Conservation (phyloP, 2,329 filamentous ascomycete species). For the Hymenoscyphus repandus region DNA sequence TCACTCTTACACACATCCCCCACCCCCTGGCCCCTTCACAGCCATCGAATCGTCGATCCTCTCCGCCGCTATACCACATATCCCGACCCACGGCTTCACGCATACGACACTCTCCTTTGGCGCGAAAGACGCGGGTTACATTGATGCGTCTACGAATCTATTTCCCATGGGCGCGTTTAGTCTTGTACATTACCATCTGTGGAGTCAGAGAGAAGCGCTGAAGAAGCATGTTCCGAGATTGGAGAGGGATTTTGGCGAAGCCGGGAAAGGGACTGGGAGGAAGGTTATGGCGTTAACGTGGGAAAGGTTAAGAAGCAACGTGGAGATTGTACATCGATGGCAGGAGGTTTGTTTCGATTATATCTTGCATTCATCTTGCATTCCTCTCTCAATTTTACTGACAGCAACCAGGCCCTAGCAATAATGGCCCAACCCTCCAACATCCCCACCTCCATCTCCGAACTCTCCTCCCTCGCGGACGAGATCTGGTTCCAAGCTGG, state of each 20-base stretch:
- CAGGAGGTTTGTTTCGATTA: slow-evolving; percentile 63
- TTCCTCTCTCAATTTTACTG: not conserved
- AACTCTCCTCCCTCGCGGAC: slow-evolving; percentile 78
- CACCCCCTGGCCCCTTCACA: slow-evolving; percentile 57
- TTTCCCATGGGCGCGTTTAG: slow-evolving; percentile 77
- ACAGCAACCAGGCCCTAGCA: slow-evolving; percentile 57
- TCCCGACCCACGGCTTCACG: slow-evolving; percentile 81
- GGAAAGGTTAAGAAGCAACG: slow-evolving; percentile 72
- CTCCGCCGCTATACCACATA: slow-evolving; percentile 69
- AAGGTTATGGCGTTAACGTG: slow-evolving; percentile 70
- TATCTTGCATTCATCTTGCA: not conserved
- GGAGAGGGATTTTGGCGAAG: slow-evolving; percentile 27
- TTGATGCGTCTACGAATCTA: slow-evolving; percentile 78
- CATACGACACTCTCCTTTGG: slow-evolving; percentile 66
- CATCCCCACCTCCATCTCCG: slow-evolving; percentile 67
- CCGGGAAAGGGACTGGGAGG: slow-evolving; percentile 44
- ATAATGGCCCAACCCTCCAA: slow-evolving; percentile 83
- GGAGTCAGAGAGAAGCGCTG: slow-evolving; percentile 59
- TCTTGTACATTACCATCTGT: slow-evolving; percentile 73
- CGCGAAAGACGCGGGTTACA: slow-evolving; percentile 77
- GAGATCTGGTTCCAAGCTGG: slow-evolving; percentile 88
- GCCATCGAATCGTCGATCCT: slow-evolving; percentile 71
- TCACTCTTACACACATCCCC: slow-evolving; percentile 67
- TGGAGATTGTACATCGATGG: slow-evolving; percentile 68
- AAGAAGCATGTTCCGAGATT: slow-evolving; percentile 22